Base-by-base conservation (phyloP, 208 protist species). In the Trypanosoma avium region DNA sequence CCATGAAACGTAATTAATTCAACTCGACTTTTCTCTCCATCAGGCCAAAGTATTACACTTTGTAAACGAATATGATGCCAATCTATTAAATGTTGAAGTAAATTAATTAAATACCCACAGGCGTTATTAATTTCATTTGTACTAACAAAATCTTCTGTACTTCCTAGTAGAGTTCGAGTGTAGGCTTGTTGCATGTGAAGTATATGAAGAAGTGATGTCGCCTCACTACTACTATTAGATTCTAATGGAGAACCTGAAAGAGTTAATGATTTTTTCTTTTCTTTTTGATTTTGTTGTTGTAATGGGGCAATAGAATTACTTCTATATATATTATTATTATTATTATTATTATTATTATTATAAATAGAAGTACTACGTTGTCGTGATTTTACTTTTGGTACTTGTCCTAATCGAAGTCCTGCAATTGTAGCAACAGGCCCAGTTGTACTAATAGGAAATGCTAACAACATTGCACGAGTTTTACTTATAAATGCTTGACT, bases 41-140 rank as follows among this genome's bases (percentile, higher is more conserved):
- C 67, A 9, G 77, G 85, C 29, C 75, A 71, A 17, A 94, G 74
- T 6, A 70, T 30, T 9, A 72, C 70, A 8, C 49, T 62, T 0
- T 57, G 17, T 9, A 90, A 80, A 24, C 47, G 10, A 47, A 87
- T 82, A 7, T 61, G 32, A 50, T 94, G 75, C 22, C 67, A 55
- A 12, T 79, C 57, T 0, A 76, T 76, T 0, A 92, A 48, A 32
- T 77, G 60, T 27, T 70, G 58, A 6, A 94, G 58, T 9, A 92
- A 68, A 26, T 78, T 59, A 33, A 81, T 49, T 3, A 92, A 40
- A 38, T 80, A 82, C 6, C 83, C 84, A 59, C 88, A 90, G 5
- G 88, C 88, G 15, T 75, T 70, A 55, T 94, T 94, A 29, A 90
- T 73, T 50, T 94, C 88, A 3, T 43, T 47, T 22, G 70, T 33